phyloP scores from a whole-genome alignment of 23 red algal genomes.

The Gracilaria caudata region DNA sequence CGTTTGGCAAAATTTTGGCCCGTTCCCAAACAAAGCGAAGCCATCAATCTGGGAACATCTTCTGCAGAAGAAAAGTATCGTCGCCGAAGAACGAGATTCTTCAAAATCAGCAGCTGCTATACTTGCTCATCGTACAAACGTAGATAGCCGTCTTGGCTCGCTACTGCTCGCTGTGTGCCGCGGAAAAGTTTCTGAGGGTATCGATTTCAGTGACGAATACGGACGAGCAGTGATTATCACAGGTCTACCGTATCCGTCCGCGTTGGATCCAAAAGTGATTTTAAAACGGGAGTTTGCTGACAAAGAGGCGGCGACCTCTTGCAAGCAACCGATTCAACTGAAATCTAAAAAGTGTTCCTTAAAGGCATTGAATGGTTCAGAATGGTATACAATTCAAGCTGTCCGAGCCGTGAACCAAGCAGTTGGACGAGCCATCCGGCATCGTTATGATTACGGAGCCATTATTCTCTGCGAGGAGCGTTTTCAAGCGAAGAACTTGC shows the following conservation, averaged over 20 bases:
- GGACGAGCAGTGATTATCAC: slow-evolving; percentile 90
- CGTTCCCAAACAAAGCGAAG: slow-evolving; percentile 33
- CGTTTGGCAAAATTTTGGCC: slow-evolving; percentile 68
- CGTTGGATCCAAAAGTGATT: slow-evolving; percentile 83
- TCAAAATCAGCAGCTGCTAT: slow-evolving; percentile 66
- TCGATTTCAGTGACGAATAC: slow-evolving; percentile 95
- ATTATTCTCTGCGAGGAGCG: slow-evolving; percentile 93
- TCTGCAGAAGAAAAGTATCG: slow-evolving; percentile 70
- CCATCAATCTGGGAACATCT: slow-evolving; percentile 85
- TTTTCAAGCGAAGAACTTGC: slow-evolving; percentile 61
- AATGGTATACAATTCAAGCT: slow-evolving; percentile 90
- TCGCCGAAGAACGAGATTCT: slow-evolving; percentile 78
- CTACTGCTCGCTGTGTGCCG: slow-evolving; percentile 93
- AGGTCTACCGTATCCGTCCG: slow-evolving; percentile 90
- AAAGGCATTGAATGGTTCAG: slow-evolving; percentile 38
- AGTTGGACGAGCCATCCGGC: slow-evolving; percentile 87
- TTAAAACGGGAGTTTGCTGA: slow-evolving; percentile 81
- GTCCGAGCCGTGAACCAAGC: slow-evolving; percentile 94
- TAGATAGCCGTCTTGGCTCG: slow-evolving; percentile 57
- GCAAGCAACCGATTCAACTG: background rate
- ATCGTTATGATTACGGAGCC: slow-evolving; percentile 91
- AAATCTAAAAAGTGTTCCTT: background rate
- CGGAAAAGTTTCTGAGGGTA: slow-evolving; percentile 89
- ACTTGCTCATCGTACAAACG: slow-evolving; percentile 62
- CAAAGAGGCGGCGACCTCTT: slow-evolving; percentile 26